These are phyloP conservation scores for Globisporangium okanoganense DNA, from an alignment of 352 stramenopile genomes.

Conservation along the genomic window DNA sequence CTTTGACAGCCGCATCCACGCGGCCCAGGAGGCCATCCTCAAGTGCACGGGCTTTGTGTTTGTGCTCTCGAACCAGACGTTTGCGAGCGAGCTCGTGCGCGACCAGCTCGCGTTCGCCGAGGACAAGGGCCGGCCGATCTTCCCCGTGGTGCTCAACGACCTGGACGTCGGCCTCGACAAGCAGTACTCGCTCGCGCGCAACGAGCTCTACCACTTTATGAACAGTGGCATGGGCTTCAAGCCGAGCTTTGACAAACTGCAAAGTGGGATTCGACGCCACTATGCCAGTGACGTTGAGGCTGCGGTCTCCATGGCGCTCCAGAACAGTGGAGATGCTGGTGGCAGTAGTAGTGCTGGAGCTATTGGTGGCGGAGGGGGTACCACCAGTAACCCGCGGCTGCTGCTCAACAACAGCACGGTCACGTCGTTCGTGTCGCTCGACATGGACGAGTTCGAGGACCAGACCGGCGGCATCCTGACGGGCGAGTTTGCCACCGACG, in stretches of 20 bases:
- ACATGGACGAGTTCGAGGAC: slow-evolving; percentile 11
- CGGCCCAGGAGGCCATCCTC: slow-evolving; percentile 75
- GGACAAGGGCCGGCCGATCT: slow-evolving; percentile 80
- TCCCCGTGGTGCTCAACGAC: slow-evolving; percentile 78
- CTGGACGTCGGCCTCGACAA: slow-evolving; percentile 70
- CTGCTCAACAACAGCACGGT: slow-evolving; percentile 14
- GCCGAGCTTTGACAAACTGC: slow-evolving; percentile 46
- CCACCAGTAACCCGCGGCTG: neutral
- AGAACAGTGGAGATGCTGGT: neutral
- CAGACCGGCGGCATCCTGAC: neutral
- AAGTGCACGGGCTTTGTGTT: slow-evolving; percentile 76
- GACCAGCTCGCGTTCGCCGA: slow-evolving; percentile 83
- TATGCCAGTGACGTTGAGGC: slow-evolving; percentile 12
- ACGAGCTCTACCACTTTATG: slow-evolving; percentile 80
- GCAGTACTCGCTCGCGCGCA: slow-evolving; percentile 76
- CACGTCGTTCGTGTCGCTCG: slow-evolving; percentile 22
- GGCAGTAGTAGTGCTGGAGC: neutral
- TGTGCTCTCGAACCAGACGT: slow-evolving; percentile 71
- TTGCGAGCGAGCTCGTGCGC: slow-evolving; percentile 65
- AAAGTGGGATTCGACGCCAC: slow-evolving; percentile 39
- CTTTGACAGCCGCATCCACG: slow-evolving; percentile 73
- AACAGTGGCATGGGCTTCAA: slow-evolving; percentile 69
- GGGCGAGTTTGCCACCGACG: too few relatives aligned
- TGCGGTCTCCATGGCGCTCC: neutral
- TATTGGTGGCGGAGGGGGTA: neutral